Evolutionary conservation across 805 yeast species (phyloP).

Genomic region (Wickerhamiella sergipiensis): DNA sequence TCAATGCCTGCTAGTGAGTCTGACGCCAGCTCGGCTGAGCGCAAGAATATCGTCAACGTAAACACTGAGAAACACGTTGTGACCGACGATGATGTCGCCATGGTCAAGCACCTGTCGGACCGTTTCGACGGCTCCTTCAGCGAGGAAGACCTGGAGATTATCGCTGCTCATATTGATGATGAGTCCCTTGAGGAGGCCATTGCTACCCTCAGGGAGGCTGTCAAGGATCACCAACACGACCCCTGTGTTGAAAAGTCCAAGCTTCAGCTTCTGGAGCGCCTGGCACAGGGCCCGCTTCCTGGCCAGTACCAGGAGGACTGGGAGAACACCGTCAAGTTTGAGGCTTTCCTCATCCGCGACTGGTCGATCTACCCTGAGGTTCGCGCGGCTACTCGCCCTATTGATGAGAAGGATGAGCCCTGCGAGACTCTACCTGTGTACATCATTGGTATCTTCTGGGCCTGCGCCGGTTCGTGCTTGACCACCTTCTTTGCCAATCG

Average conservation of each 20-base stretch:
- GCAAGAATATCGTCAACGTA: neutral
- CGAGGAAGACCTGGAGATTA: constrained; percentile 9
- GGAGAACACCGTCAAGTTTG: constrained; percentile 22
- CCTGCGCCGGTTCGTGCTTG: constrained; percentile 39
- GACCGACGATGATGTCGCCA: neutral
- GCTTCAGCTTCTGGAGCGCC: constrained; percentile 24
- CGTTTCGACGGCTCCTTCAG: constrained; percentile 1
- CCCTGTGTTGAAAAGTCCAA: constrained; percentile 33
- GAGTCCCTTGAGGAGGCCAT: constrained; percentile 27
- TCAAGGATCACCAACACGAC: constrained; percentile 33
- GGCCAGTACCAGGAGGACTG: constrained; percentile 15
- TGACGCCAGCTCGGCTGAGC: neutral
- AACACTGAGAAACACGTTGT: neutral
- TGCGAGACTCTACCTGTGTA: constrained; percentile 40
- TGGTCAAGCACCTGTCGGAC: neutral
- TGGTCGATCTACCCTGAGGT: constrained; percentile 50
- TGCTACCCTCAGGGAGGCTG: constrained; percentile 29
- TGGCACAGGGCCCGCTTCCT: constrained; percentile 13
- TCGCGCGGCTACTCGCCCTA: constrained; percentile 39
- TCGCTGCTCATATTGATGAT: constrained; percentile 17
- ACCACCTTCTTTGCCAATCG: constrained; percentile 45
- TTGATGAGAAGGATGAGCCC: constrained; percentile 34
- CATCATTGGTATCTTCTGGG: constrained; percentile 36
- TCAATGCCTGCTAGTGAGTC: neutral
- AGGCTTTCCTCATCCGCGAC: constrained; percentile 29